Evolutionary conservation across 2,329 filamentous ascomycete genomes (phyloP), one percentile per base, ranked within the genome.

Genomic region (Colletotrichum sp.): DNA sequence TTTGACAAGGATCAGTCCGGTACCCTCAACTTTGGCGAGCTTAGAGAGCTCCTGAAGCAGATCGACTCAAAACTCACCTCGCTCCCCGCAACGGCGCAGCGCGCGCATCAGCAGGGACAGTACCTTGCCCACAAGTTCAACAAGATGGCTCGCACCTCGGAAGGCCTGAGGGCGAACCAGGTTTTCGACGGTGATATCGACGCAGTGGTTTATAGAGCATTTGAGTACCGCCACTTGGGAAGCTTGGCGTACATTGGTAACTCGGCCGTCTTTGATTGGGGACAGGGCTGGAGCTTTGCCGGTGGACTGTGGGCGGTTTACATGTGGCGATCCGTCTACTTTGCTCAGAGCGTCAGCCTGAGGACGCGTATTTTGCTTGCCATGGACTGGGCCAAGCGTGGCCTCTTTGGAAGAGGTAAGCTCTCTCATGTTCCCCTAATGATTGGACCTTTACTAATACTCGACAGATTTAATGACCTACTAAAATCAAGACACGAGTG

Each of bases 311-410:
- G 98, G 90, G 97, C 96, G 1, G 96, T 99, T 65, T 99, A 99
- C 84, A 92, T 98, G 39, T 99, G 97, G 97, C 90, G 97, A 77
- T 96, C 95, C 78, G 94, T 98, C 16, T 99, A 99, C 86, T 99
- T 99, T 87, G 96, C 97, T 15, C 95, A 99, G 89, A 98, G 95
- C 82, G 97, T 99, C 64, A 98, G 96, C 85, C 90, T 99, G 76
- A 89, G 97, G 79, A 99, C 97, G 30, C 92, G 96, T 78, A 91
- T 95, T 78, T 86, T 99, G 81, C 89, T 99, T 85, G 96, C 96
- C 21, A 98, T 99, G 97, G 97, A 99, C 84, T 99, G 97, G 97
- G 93, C 92, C n/a, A 99, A 99, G 91, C 91, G 98, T 83, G 95
- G 95, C 15, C 86, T 99, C 26, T 99, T 99, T 87, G 97, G 97